A percentile compares a stretch with the other conserved stretches of the same genome.
These are phyloP conservation scores for Jimgerdemannia lactiflua DNA, from an alignment of 192 early-diverging fungal genomes.

Conservation along the genomic window DNA sequence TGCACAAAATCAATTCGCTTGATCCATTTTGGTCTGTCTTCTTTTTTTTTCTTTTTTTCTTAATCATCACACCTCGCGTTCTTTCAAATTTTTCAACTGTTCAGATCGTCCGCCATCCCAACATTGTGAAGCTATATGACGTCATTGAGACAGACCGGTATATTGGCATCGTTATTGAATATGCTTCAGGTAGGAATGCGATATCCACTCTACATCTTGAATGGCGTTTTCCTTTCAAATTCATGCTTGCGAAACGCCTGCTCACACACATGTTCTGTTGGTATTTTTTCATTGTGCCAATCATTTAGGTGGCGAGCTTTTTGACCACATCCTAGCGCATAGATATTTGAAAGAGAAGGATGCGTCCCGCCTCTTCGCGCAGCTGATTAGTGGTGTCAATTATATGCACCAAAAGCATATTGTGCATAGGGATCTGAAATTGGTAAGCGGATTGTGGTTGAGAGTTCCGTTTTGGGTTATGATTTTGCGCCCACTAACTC, in stretches of 20 bases:
- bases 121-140: conserved; percentile 91
- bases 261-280: conserved; percentile 5
- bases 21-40: neutral
- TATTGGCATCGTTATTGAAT: conserved; percentile 97
- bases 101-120: conserved; percentile 84
- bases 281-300: conserved; percentile 26
- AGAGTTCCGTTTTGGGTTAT: neutral
- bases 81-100: neutral
- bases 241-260: too few species aligned
- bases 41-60: conserved; percentile 4
- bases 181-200: conserved; percentile 69
- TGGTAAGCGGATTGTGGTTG: conserved; percentile 57
- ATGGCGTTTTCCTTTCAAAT: conserved; percentile 3
- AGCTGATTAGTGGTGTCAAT: conserved; percentile 88
- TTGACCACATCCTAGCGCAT: conserved; percentile 96
- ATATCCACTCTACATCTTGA: neutral
- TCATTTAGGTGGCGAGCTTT: conserved; percentile 71
- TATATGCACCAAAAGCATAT: conserved; percentile 93
- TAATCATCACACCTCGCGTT: too few species aligned
- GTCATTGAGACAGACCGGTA: conserved; percentile 96
- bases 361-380: conserved; percentile 89
- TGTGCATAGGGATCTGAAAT: conserved; percentile 95
- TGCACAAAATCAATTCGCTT: neutral
- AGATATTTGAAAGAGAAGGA: conserved; percentile 91
- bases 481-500: neutral